phyloP scores from a whole-genome alignment of 2,329 filamentous ascomycete species.

The Lecanicillium sp. region DNA sequence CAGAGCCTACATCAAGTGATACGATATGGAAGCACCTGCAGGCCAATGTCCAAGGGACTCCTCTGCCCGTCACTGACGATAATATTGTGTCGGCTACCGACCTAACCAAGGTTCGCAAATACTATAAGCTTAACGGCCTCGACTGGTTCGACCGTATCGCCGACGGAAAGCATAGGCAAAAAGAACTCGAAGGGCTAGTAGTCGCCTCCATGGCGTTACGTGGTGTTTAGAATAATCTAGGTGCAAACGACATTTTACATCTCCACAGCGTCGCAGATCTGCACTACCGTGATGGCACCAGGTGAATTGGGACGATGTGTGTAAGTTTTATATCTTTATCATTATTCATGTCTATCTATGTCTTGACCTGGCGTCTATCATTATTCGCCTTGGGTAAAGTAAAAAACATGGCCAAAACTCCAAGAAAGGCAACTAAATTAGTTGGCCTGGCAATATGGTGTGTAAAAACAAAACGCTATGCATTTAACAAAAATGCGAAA shows the following conservation, averaged over 20 bases:
- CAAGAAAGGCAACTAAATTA: not conserved
- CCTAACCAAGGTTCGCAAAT: conserved; percentile 64
- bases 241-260: no score
- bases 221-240: no score
- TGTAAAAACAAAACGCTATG: conserved; percentile 11
- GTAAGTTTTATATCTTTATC: not conserved
- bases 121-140: conserved; percentile 73
- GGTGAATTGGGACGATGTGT: no score
- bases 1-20: conserved; percentile 34
- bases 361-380: conserved; percentile 6
- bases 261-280: no score
- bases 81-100: conserved; percentile 55
- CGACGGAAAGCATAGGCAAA: conserved; percentile 28
- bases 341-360: conserved; percentile 1
- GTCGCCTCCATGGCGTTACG: conserved; percentile 66
- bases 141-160: conserved; percentile 40
- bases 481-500: conserved; percentile 1
- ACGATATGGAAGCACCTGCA: conserved; percentile 52
- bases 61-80: conserved; percentile 53
- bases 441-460: not conserved
- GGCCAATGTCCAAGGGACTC: conserved; percentile 52
- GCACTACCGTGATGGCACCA: no score
- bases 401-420: not conserved
- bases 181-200: conserved; percentile 60
- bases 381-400: conserved; percentile 9